Evolutionary conservation across 2,329 filamentous ascomycete genomes (phyloP).

Genomic region (Chalara sp.): DNA sequence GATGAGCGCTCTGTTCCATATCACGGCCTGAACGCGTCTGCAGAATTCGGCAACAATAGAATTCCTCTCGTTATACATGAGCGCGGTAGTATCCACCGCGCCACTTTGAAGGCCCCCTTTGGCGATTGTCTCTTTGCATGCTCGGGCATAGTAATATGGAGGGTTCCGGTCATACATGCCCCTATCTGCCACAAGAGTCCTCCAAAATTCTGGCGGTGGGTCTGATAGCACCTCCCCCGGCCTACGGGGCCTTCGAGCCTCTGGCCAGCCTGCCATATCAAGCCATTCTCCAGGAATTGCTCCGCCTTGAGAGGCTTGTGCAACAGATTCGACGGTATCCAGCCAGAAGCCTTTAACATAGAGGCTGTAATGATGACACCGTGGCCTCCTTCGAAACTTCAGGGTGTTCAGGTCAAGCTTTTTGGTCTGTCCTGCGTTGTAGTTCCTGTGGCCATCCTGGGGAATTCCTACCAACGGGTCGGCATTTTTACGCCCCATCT

Average conservation of each 20-base stretch:
- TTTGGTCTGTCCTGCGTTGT: no score
- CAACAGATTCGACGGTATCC: no score
- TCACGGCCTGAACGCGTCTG: background rate
- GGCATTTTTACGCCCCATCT: no score
- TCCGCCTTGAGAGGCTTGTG: background rate
- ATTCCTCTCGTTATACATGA: background rate
- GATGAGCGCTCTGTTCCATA: background rate
- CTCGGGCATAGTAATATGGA: slow-evolving; percentile 7
- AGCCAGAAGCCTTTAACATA: no score
- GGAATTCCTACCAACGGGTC: no score
- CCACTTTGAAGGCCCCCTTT: no score
- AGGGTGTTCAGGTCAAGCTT: no score
- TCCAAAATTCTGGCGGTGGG: slow-evolving; percentile 1
- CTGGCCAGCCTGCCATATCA: background rate
- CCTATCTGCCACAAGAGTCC: slow-evolving; percentile 12
- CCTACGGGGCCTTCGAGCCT: background rate
- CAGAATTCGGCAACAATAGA: background rate
- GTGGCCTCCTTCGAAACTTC: no score
- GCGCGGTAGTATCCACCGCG: no score
- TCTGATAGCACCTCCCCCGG: background rate
- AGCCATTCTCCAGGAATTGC: background rate
- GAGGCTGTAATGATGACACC: no score
- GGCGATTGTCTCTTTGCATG: slow-evolving; percentile 1
- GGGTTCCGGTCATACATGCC: slow-evolving; percentile 3
- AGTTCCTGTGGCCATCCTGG: no score